These are phyloP conservation scores for Polyplosphaeria fusca DNA, from an alignment of 495 filamentous ascomycete genomes.

Conservation along the genomic window DNA sequence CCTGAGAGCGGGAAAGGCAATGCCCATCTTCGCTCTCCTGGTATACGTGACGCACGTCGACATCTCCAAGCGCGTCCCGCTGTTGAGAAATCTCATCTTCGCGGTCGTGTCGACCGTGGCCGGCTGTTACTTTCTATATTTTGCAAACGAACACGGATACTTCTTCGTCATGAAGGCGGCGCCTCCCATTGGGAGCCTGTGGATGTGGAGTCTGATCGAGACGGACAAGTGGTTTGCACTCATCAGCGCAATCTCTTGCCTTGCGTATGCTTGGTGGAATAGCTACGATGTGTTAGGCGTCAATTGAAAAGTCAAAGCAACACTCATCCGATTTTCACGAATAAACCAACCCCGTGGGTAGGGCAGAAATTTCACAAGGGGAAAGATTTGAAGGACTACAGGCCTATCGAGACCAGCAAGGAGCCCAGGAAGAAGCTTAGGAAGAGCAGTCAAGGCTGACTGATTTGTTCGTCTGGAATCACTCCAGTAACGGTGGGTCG, in stretches of 20 bases:
- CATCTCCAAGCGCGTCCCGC: constrained; percentile 23
- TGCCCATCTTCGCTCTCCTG: constrained; percentile 58
- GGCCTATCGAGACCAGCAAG: no score
- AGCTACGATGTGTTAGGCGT: constrained; percentile 64
- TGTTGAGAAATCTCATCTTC: constrained; percentile 61
- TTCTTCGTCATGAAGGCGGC: constrained; percentile 89
- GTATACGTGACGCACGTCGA: constrained; percentile 57
- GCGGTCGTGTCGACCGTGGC: constrained; percentile 51
- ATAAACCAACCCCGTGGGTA: no score
- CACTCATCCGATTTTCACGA: background rate
- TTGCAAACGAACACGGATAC: constrained; percentile 75
- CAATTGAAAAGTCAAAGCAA: constrained; percentile 29
- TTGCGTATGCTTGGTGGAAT: constrained; percentile 65
- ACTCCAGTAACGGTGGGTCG: no score
- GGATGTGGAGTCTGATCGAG: constrained; percentile 93
- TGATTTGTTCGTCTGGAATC: no score
- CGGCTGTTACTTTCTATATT: constrained; percentile 75
- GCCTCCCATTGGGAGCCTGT: constrained; percentile 82
- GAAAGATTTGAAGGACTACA: background rate
- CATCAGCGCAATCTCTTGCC: constrained; percentile 57
- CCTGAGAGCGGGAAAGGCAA: constrained; percentile 49
- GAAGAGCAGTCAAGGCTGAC: no score
- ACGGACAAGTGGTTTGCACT: constrained; percentile 68
- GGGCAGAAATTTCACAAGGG: no score
- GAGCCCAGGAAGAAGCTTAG: no score